These are phyloP conservation scores for Paecilomyces dactylethromorphus DNA, from an alignment of 2,329 filamentous ascomycete species.

Conservation along the genomic window DNA sequence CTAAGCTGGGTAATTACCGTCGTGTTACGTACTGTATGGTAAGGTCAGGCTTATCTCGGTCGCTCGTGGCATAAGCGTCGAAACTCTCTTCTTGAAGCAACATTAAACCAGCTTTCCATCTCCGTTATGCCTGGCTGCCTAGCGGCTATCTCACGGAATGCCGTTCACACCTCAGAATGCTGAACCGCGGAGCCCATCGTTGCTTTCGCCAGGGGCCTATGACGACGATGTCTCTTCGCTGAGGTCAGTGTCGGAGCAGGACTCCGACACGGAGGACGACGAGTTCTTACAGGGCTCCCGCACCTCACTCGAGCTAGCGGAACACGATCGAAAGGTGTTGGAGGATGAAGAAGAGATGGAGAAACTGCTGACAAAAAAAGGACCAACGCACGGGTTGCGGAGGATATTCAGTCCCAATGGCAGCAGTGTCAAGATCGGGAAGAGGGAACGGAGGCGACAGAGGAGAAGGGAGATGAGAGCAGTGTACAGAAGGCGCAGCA, in stretches of 20 bases:
- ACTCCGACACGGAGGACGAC: conserved; percentile 71
- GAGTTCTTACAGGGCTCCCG: conserved; percentile 59
- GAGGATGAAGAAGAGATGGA: conserved; percentile 65
- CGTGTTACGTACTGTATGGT: background rate
- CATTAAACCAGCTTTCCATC: background rate
- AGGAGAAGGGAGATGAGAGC: conserved; percentile 41
- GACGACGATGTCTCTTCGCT: conserved; percentile 65
- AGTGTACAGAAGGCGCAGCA: conserved; percentile 37
- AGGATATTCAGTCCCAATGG: conserved; percentile 37
- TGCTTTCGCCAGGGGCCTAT: conserved; percentile 59
- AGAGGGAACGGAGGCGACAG: conserved; percentile 44
- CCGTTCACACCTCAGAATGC: conserved; percentile 8
- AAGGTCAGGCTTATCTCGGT: background rate
- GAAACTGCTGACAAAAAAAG: conserved; percentile 37
- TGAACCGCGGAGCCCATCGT: conserved; percentile 30
- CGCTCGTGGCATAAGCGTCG: background rate
- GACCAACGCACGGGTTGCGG: conserved; percentile 28
- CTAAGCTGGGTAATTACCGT: background rate
- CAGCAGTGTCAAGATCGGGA: conserved; percentile 45
- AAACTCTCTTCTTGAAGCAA: background rate
- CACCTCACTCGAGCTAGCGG: conserved; percentile 62
- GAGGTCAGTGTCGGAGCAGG: conserved; percentile 57
- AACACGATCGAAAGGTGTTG: conserved; percentile 63
- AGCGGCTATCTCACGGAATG: background rate
- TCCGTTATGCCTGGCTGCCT: background rate